Conservation (phyloP, 2,329 filamentous ascomycete species). For the Beauveria brongniartii region DNA sequence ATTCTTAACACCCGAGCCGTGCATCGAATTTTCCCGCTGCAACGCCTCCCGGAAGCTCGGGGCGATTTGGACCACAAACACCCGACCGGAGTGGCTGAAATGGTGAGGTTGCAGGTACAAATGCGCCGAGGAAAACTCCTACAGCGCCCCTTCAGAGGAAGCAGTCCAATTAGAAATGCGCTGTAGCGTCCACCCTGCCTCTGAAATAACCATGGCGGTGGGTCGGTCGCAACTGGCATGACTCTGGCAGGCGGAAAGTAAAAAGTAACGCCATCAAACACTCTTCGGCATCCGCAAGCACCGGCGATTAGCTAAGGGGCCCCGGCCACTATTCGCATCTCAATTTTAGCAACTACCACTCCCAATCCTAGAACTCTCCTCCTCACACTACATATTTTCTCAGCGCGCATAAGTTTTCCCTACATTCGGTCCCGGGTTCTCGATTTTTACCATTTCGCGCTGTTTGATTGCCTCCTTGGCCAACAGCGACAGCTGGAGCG, state of each 20-base stretch:
- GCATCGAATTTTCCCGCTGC: background rate
- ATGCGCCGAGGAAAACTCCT: background rate
- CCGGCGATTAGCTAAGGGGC: constrained; percentile 3
- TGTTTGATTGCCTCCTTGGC: background rate
- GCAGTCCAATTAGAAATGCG: background rate
- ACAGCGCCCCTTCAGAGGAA: background rate
- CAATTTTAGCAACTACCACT: background rate
- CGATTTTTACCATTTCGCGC: background rate
- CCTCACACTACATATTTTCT: background rate
- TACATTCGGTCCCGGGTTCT: background rate
- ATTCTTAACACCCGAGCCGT: background rate
- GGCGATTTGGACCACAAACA: background rate
- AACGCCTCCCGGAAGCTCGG: background rate
- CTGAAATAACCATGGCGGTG: background rate
- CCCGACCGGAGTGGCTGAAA: background rate
- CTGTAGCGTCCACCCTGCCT: background rate
- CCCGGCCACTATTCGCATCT: background rate
- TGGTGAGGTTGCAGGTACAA: background rate
- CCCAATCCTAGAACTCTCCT: constrained; percentile 3
- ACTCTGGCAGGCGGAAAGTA: background rate
- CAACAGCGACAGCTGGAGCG: background rate
- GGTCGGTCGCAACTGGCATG: constrained; percentile 3
- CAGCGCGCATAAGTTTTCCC: background rate
- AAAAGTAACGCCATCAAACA: constrained; percentile 7
- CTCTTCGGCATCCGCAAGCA: constrained; percentile 4